phyloP scores from a whole-genome alignment of 805 yeast species.

The Candida coleopterorum region DNA sequence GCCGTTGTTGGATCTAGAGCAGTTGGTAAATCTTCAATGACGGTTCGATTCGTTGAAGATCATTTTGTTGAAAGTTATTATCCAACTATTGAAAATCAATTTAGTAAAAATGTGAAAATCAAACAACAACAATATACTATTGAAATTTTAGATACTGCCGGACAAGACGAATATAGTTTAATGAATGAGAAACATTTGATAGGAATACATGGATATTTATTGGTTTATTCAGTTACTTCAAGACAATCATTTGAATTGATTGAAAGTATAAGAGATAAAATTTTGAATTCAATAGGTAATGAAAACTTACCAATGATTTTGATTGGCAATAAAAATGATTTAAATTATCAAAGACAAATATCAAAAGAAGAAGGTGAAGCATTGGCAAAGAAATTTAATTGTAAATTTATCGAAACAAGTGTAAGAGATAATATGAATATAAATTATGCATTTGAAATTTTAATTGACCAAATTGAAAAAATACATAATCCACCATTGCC shows the following conservation, averaged over 20 bases:
- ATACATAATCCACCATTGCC: conserved; percentile 47
- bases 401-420: conserved; percentile 45
- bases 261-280: conserved; percentile 75
- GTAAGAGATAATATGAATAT: conserved; percentile 46
- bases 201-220: conserved; percentile 78
- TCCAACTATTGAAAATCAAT: conserved; percentile 88
- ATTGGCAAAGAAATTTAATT: conserved; percentile 40
- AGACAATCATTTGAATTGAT: conserved; percentile 73
- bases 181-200: conserved; percentile 74
- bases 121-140: conserved; percentile 73
- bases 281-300: conserved; percentile 59
- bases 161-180: conserved; percentile 84
- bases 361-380: conserved; percentile 48
- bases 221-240: conserved; percentile 79
- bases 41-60: conserved; percentile 80
- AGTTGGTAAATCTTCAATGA: conserved; percentile 83
- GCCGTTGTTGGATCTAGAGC: conserved; percentile 86
- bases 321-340: conserved; percentile 72
- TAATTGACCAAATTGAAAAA: conserved; percentile 53
- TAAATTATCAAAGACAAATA: conserved; percentile 58
- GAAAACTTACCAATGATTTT: conserved; percentile 46
- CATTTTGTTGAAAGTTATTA: conserved; percentile 86
- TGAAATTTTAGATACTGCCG: conserved; percentile 89
- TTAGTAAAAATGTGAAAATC: conserved; percentile 62
- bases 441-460: conserved; percentile 54